phyloP scores from a whole-genome alignment of 352 stramenopile species.

The Phytophthora colocasiae region DNA sequence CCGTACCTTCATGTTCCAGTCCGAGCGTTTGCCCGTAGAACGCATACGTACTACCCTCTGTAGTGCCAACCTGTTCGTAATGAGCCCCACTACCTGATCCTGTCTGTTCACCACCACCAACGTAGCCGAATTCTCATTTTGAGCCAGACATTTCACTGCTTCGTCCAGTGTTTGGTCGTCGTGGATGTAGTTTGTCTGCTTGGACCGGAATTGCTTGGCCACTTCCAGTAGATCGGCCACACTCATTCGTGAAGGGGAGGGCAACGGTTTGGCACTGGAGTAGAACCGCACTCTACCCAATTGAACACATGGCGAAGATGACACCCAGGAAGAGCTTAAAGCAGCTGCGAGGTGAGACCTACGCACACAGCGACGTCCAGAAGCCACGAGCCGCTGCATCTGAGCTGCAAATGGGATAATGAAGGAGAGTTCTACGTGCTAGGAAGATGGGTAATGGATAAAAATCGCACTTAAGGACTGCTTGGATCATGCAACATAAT shows the following conservation, averaged over 20 bases:
- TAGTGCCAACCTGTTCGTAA: slow-evolving; percentile 81
- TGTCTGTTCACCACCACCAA: slow-evolving; percentile 77
- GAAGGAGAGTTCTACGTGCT: not conserved
- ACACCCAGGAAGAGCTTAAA: slow-evolving; percentile 1
- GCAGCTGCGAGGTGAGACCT: slow-evolving; percentile 1
- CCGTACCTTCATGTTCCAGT: slow-evolving; percentile 70
- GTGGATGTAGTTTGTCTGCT: slow-evolving; percentile 78
- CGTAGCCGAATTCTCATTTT: slow-evolving; percentile 81
- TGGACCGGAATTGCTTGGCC: slow-evolving; percentile 75
- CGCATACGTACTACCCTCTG: slow-evolving; percentile 68
- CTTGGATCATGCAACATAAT: slow-evolving; percentile 2
- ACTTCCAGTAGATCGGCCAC: slow-evolving; percentile 77
- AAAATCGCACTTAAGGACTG: not conserved
- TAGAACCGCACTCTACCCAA: slow-evolving; percentile 9
- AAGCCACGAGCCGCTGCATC: slow-evolving; percentile 21
- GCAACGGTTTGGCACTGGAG: slow-evolving; percentile 30
- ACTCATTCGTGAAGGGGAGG: slow-evolving; percentile 55
- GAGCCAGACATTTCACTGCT: slow-evolving; percentile 65
- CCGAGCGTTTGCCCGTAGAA: slow-evolving; percentile 38
- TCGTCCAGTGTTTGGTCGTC: slow-evolving; percentile 69
- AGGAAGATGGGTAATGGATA: slow-evolving; percentile 9
- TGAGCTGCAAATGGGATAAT: not conserved
- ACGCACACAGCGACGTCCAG: slow-evolving; percentile 20
- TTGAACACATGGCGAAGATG: not conserved
- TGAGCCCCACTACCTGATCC: slow-evolving; percentile 76